Conservation (phyloP, 176 grass and related monocot genomes). For the Musa beccarii region DNA sequence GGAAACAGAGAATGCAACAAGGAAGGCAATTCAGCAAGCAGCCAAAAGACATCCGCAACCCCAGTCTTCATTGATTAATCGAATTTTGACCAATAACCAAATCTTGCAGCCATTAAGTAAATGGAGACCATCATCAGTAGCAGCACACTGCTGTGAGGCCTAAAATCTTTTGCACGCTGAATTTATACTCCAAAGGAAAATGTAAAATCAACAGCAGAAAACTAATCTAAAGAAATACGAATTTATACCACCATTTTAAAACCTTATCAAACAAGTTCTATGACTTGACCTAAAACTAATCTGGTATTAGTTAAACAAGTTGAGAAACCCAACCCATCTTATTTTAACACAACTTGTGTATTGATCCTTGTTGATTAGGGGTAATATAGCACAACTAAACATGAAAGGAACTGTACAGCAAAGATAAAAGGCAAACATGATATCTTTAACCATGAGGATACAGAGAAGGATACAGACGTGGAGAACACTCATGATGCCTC, state of each 20-base stretch:
- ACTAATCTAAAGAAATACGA: no score
- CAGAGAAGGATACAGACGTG: slow-evolving; percentile 88
- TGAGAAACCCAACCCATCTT: neutral
- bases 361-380: neutral
- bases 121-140: no score
- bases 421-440: slow-evolving; percentile 22
- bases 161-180: no score
- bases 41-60: no score
- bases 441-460: slow-evolving; percentile 57
- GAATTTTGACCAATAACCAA: no score
- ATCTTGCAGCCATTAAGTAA: no score
- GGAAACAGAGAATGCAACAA: no score
- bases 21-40: no score
- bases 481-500: slow-evolving; percentile 41
- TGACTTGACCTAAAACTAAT: neutral
- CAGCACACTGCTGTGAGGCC: no score
- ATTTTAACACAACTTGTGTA: neutral
- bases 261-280: neutral
- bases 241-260: neutral
- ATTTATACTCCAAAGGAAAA: no score
- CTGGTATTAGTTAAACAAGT: neutral
- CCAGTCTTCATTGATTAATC: no score
- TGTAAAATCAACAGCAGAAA: no score
- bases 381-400: neutral
- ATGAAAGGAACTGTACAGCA: slow-evolving; percentile 12